Evolutionary conservation across 179 eudicot genomes (phyloP).

Genomic region (Camellia oleifera): DNA sequence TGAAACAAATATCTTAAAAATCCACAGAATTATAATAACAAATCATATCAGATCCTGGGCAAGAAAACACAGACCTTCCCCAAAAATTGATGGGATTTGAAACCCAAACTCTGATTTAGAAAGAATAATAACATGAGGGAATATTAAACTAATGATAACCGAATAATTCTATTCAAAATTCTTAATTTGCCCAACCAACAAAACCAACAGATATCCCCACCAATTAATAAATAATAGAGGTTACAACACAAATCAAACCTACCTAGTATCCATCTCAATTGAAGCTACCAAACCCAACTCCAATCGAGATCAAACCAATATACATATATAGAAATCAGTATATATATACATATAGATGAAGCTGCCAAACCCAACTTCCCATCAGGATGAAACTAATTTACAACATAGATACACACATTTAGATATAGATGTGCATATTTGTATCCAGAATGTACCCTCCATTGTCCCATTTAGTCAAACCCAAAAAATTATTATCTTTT

Average conservation of each 20-base stretch:
- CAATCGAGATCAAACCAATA: neutral
- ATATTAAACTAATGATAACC: neutral
- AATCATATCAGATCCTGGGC: too few relatives aligned
- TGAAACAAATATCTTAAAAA: too few relatives aligned
- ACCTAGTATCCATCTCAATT: neutral
- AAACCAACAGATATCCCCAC: slow-evolving; percentile 13
- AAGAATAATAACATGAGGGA: neutral
- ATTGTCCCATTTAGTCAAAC: slow-evolving; percentile 3
- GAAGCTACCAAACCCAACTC: slow-evolving; percentile 15
- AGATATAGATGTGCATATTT: too few relatives aligned
- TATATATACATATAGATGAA: too few relatives aligned
- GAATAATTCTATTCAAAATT: neutral
- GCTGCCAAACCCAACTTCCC: too few relatives aligned
- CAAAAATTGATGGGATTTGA: too few relatives aligned
- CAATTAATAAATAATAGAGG: neutral
- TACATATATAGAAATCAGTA: too few relatives aligned
- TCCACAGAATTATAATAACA: too few relatives aligned
- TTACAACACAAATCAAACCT: slow-evolving; percentile 17
- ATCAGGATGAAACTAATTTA: too few relatives aligned
- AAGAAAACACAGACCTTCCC: too few relatives aligned
- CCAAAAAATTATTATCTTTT: neutral
- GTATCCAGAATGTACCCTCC: neutral
- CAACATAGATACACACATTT: too few relatives aligned
- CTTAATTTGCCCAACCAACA: neutral
- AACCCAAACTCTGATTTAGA: too few relatives aligned